phyloP scores from a whole-genome alignment of 192 early-diverging fungal genomes.

The Coemansia sp. region DNA sequence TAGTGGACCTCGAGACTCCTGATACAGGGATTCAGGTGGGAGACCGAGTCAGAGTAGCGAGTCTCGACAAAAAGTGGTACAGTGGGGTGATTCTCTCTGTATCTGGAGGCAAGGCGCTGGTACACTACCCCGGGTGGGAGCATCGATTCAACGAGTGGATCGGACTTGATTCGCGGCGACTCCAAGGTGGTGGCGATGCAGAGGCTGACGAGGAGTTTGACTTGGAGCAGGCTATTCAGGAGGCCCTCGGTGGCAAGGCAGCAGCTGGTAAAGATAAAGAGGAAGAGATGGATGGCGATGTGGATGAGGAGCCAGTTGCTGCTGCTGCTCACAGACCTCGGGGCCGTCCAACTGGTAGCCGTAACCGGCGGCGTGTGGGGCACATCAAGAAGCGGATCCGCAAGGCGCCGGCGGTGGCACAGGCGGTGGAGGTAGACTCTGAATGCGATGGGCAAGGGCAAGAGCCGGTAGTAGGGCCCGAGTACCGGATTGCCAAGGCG shows the following conservation, averaged over 20 bases:
- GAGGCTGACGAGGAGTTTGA: constrained; percentile 29
- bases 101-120: constrained; percentile 23
- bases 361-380: constrained; percentile 37
- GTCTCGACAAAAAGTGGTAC: constrained; percentile 43
- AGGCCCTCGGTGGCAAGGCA: background rate
- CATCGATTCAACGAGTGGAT: constrained; percentile 51
- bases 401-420: background rate
- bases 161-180: constrained; percentile 26
- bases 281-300: background rate
- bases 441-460: background rate
- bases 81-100: constrained; percentile 24
- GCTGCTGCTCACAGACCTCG: background rate
- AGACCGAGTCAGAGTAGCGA: constrained; percentile 21
- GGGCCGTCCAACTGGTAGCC: constrained; percentile 28
- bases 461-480: background rate
- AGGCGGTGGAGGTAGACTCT: too few relatives aligned
- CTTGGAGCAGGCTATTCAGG: background rate
- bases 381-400: constrained; percentile 22
- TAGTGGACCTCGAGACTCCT: constrained; percentile 7
- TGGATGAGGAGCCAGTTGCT: background rate
- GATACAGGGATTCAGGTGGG: constrained; percentile 21
- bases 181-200: constrained; percentile 16
- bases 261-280: background rate
- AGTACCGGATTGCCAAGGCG: constrained; percentile 24
- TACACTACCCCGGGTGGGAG: constrained; percentile 42